Evolutionary conservation across 768 basidiomycete genomes (phyloP), one percentile per base, ranked within the genome.

Genomic region (Boletus reticuloceps): DNA sequence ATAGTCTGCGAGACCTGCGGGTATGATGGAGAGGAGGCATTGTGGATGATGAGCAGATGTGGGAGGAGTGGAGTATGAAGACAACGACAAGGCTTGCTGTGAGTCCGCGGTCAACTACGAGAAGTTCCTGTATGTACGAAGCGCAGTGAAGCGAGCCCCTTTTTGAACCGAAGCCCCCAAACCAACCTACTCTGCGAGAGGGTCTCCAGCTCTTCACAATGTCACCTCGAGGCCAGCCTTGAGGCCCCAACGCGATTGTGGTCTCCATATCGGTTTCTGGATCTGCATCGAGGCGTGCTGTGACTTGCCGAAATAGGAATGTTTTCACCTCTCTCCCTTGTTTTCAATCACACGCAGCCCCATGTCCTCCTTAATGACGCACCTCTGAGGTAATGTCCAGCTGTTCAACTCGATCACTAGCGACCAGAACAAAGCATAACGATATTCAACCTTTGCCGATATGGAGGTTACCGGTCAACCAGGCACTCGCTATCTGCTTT

Each of bases 1-100:
- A 78, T 17, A 79, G 64, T 44, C 79, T 69, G 39, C 78, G 76
- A 25, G 80, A 82, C 54, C 70, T 75, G 48, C 79, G 76, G 42
- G 64, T 47, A 53, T 69, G 68, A 34, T 68, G 72, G 51, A 64
- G 55, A 44, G 66, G 68, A 17, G 70, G 56, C 75, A 77, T 77
- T 20, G 42, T 17, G 3, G 20, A 43, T 55, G 45, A 39, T 41
- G 29, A 31, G 47, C 5, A 39, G n/a, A 39, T 17, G 6, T 39
- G 38, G 38, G n/a, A 39, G 38, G 38, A 14, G 37, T 38, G 47
- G 20, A 41, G 39, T 42, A 46, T 45, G 53, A 52, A 34, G 53
- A 41, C 16, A 27, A 41, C 40, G 32, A 36, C 50, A 53, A 44
- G 47, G 20, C 25, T 14, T 56, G 37, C n/a, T 40, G 44, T 20